These are phyloP conservation scores for Gastrolobium villosum DNA, from an alignment of 306 rosid species.

Conservation along the genomic window DNA sequence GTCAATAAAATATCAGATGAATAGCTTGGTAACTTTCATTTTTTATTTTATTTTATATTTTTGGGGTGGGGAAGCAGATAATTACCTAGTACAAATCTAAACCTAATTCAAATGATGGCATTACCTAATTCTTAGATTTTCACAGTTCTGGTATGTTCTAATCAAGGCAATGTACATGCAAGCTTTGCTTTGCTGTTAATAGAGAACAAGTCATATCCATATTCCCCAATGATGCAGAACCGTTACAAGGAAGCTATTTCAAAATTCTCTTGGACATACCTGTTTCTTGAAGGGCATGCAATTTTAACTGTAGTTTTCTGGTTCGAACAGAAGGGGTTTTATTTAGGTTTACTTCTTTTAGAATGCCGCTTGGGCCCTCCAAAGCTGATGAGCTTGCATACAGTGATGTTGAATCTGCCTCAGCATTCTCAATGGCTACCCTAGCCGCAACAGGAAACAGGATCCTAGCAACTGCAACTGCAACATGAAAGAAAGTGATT, in stretches of 20 bases:
- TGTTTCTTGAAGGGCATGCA: slow-evolving; percentile 68
- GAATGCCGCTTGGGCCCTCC: slow-evolving; percentile 57
- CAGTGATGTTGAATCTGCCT: slow-evolving; percentile 57
- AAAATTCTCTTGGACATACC: slow-evolving; percentile 58
- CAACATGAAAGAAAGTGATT: slow-evolving; percentile 38
- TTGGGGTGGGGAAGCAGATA: too few species aligned
- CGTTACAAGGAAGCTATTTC: slow-evolving; percentile 18
- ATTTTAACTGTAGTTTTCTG: slow-evolving; percentile 68
- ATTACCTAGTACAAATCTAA: too few species aligned
- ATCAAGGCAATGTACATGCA: slow-evolving; percentile 36
- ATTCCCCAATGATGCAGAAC: slow-evolving; percentile 11
- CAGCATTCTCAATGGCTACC: slow-evolving; percentile 85
- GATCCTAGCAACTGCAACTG: slow-evolving; percentile 82
- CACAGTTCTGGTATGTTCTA: neutral
- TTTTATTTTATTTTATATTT: neutral
- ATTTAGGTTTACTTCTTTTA: slow-evolving; percentile 78
- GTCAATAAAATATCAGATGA: neutral
- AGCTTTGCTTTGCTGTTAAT: slow-evolving; percentile 8
- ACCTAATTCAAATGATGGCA: neutral
- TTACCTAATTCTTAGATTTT: neutral
- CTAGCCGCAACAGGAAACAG: slow-evolving; percentile 88
- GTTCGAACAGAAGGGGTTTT: slow-evolving; percentile 72
- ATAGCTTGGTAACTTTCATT: neutral
- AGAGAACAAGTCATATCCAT: slow-evolving; percentile 8
- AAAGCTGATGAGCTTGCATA: slow-evolving; percentile 43